Evolutionary conservation across 176 grass and related monocot genomes (phyloP).

Genomic region (Bromus sterilis): DNA sequence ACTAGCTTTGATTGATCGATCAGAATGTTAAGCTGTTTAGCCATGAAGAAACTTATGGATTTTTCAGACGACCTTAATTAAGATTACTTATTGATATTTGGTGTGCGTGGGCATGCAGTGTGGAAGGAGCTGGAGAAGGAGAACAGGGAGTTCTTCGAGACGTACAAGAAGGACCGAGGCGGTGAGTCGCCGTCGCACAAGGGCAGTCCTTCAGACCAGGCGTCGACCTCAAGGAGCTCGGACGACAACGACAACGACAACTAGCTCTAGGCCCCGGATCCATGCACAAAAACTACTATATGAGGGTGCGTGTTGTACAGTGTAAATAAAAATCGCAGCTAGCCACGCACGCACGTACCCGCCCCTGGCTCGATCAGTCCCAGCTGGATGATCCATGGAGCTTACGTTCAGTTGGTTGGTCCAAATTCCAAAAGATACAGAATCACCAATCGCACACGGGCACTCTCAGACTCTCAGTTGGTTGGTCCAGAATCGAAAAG

Average conservation of each 20-base stretch:
- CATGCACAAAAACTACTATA: not conserved
- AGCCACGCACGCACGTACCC: not conserved
- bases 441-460: too few species aligned
- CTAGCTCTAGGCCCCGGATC: not conserved
- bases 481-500: not conserved
- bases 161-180: constrained; percentile 40
- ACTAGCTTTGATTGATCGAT: not conserved
- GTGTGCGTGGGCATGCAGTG: constrained; percentile 8
- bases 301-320: not conserved
- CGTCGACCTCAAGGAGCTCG: constrained; percentile 13
- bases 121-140: constrained; percentile 89
- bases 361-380: not conserved
- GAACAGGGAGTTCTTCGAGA: constrained; percentile 78
- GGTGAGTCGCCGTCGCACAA: constrained; percentile 14
- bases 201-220: not conserved
- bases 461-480: too few species aligned
- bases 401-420: not conserved
- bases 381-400: not conserved
- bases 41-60: not conserved
- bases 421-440: too few species aligned
- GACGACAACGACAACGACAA: not conserved
- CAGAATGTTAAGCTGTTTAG: not conserved
- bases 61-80: not conserved
- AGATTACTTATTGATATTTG: not conserved
- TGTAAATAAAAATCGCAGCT: not conserved